Evolutionary conservation across 2,329 filamentous ascomycete species (phyloP), one percentile per base, ranked within the genome.

Genomic region (Trichoderma simmonsii): DNA sequence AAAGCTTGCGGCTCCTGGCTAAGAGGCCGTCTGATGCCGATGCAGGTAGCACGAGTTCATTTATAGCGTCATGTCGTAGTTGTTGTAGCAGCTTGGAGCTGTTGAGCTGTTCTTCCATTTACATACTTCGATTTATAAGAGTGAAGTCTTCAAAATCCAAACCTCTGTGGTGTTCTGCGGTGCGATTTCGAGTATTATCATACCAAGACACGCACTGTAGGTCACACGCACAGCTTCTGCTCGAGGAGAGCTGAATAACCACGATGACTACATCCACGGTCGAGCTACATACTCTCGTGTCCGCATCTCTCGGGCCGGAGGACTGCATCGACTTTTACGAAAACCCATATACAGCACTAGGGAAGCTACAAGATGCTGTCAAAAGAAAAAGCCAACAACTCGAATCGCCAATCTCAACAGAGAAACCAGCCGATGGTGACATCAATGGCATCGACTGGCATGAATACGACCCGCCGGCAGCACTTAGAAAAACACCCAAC

Each of bases 401-500:
- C 2, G 69, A 63, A n/a, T 59, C 71, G 48, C 71, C 76, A 0
- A 77, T 77, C 76, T 75, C 72, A 5, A 71, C 56, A 21, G 75
- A 76, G n/a, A 76, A 75, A n/a, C 54, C 77, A 36, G 32, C 73
- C 30, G 72, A 77, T 2, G 74, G 77, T 28, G 77, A 80, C 18
- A 73, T 77, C 59, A 34, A 74, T 4, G 74, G 78, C 3, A 78
- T 82, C 39, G 82, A 86, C 75, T 88, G 86, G 85, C 82, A 79
- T 48, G 77, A 81, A 65, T 87, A 86, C 73, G 80, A 83, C 3
- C 85, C 85, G 4, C 87, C 87, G 0, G 74, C 77, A 12, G 82
- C 81, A 0, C 77, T 89, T 7, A 78, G 72, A 5, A 79, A 82
- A 34, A 75, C 79, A 0, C 80, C 82, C 18, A 81, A 82, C 48